A percentile compares a stretch with the other conserved stretches of the same genome.
phyloP scores from a whole-genome alignment of 331 rosid species.

The Malus hybrid region DNA sequence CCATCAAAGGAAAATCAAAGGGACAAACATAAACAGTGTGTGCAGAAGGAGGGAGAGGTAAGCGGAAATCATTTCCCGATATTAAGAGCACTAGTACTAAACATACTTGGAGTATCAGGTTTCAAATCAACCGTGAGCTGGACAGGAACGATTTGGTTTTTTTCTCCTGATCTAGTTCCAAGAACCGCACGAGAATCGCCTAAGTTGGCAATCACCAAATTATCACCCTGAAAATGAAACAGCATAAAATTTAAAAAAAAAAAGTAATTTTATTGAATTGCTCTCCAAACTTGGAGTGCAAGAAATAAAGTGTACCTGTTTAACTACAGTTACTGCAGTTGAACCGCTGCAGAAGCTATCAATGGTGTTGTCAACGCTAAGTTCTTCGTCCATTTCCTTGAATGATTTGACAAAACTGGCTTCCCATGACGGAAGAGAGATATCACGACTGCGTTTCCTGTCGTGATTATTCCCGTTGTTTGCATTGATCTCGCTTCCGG shows the following conservation, averaged over 20 bases:
- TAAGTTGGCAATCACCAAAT: constrained; percentile 64
- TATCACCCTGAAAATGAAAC: constrained; percentile 51
- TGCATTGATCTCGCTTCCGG: constrained; percentile 5
- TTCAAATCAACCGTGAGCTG: constrained; percentile 88
- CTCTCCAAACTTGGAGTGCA: background rate
- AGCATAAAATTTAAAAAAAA: background rate
- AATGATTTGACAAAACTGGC: constrained; percentile 54
- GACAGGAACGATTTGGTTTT: constrained; percentile 45
- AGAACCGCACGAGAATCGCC: constrained; percentile 96
- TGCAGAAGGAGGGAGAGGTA: background rate
- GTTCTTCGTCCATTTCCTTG: constrained; percentile 54
- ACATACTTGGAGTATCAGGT: constrained; percentile 73
- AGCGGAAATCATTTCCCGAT: background rate
- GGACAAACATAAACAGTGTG: background rate
- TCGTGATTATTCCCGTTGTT: background rate
- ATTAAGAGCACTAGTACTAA: background rate
- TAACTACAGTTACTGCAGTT: constrained; percentile 75
- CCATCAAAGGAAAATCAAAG: background rate
- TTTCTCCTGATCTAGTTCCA: constrained; percentile 51
- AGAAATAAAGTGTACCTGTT: constrained; percentile 45
- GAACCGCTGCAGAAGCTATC: constrained; percentile 86
- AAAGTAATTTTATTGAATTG: background rate
- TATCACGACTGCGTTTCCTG: background rate
- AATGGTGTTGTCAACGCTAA: constrained; percentile 43
- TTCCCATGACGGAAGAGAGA: constrained; percentile 66